Evolutionary conservation across 352 stramenopile genomes (phyloP).

Genomic region (Phytophthora pinifolia): DNA sequence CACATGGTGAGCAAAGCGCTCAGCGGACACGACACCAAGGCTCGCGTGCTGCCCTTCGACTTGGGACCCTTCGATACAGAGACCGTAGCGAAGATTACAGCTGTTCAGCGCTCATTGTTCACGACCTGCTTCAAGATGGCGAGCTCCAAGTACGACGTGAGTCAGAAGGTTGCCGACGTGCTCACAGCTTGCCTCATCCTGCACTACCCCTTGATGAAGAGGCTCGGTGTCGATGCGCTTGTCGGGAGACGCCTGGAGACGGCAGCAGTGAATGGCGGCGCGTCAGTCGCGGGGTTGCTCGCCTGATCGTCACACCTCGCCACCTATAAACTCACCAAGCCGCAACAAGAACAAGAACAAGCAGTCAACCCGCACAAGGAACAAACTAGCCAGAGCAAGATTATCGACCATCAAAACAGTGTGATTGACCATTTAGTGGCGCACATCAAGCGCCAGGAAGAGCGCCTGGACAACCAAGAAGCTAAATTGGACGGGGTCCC

Average conservation of each 20-base stretch:
- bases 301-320: conserved; percentile 4
- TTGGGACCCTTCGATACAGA: background rate
- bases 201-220: conserved; percentile 6
- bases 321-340: background rate
- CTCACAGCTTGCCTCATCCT: conserved; percentile 11
- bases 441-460: conserved; percentile 6
- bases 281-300: conserved; percentile 1
- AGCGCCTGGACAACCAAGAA: conserved; percentile 4
- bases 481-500: background rate
- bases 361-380: background rate
- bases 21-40: conserved; percentile 6
- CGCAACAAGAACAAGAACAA: background rate
- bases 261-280: background rate
- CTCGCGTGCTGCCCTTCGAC: too few relatives aligned
- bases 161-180: conserved; percentile 6
- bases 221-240: background rate
- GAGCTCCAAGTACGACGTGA: conserved; percentile 9
- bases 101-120: background rate
- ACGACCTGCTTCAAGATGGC: conserved; percentile 6
- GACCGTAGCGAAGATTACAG: conserved; percentile 1
- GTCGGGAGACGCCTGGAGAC: background rate
- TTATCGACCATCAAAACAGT: conserved; percentile 5
- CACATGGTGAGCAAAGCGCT: conserved; percentile 12
- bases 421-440: conserved; percentile 5
- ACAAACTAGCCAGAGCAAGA: background rate